Percentiles rank a stretch among this genome's conserved stretches.
Evolutionary conservation across 352 stramenopile species (phyloP).

Genomic region (Globisporangium cystogenes): DNA sequence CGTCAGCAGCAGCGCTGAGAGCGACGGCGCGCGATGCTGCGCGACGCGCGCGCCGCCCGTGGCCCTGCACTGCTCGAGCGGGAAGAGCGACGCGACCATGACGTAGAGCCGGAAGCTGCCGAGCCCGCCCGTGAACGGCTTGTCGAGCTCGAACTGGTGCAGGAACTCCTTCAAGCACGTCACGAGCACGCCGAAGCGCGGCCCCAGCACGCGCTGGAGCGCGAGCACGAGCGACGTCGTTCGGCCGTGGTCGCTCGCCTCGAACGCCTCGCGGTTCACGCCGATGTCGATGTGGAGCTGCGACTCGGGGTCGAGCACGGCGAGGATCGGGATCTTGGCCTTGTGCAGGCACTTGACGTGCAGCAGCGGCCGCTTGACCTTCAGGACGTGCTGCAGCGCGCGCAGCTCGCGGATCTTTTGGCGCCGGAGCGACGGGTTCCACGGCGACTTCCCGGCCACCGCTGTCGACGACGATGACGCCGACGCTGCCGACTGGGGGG

Average conservation of each 20-base stretch:
- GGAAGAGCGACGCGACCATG: conserved; percentile 72
- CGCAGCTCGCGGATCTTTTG: conserved; percentile 50
- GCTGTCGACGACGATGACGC: conserved; percentile 5
- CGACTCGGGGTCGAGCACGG: conserved; percentile 46
- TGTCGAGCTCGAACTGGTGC: conserved; percentile 74
- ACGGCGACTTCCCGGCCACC: conserved; percentile 43
- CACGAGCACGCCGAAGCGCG: conserved; percentile 46
- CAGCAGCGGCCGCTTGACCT: conserved; percentile 38
- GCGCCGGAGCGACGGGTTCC: conserved; percentile 58
- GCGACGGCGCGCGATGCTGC: neutral
- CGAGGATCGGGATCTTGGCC: conserved; percentile 73
- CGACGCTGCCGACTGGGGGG: neutral
- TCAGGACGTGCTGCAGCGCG: conserved; percentile 48
- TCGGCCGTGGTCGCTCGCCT: conserved; percentile 50
- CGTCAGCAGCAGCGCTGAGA: conserved; percentile 28
- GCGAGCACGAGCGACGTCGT: conserved; percentile 51
- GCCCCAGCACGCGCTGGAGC: conserved; percentile 36
- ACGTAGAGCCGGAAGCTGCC: conserved; percentile 79
- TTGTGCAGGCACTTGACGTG: conserved; percentile 64
- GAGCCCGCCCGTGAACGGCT: conserved; percentile 70
- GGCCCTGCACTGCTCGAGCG: conserved; percentile 12
- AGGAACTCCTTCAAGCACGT: conserved; percentile 76
- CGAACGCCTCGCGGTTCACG: conserved; percentile 55
- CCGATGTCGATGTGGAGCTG: conserved; percentile 58
- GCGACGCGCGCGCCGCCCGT: neutral